Base-by-base conservation (phyloP, 2,329 filamentous ascomycete species). In the Hymenoscyphus salicellus region DNA sequence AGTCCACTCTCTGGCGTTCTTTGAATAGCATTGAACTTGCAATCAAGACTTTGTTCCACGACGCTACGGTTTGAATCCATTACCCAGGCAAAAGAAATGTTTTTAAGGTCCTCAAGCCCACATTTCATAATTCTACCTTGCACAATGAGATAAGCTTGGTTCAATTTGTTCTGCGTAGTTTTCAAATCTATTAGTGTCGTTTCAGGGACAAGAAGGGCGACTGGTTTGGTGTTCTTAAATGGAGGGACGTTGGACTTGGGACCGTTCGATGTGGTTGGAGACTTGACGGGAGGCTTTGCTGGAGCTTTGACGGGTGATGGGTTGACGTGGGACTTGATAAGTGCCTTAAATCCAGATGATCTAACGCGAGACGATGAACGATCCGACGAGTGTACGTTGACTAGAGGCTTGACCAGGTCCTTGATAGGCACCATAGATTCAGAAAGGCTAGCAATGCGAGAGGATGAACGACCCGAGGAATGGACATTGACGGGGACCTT, bases 91-190 rank as follows among this genome's bases (percentile, higher is more conserved):
- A 58, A 64, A 10, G 26, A 11, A 16, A 64, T 17, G 14, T 64
- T 60, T 28, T 64, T 64, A 2, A 64, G 17, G 7, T 38, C 52
- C 10, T 26, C 28, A 11, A 36, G 26, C 16, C 23, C 26, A 28
- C 57, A 57, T 58, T n/a, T 36, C 11, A 64, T 16, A 2, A 38
- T 26, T 10, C 49, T 64, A 5, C 52, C 63, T n/a, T 64, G 46
- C 6, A 64, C 11, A 6, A 36, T 38, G 11, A 64, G 52, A 20
- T 32, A 60, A 14, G 30, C 38, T 23, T 20, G 10, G 17, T 55
- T 7, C 30, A 28, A n/a, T 8, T 56, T 11, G 20, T 11, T 26
- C 2, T 26, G 8, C 2, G 20, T 23, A 26, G 20, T 6, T 26
- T 26, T 52, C 3, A 20, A 11, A 3, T 23, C 46, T 52, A 7